phyloP scores from a whole-genome alignment of 805 yeast genomes.

The Candida argentea region DNA sequence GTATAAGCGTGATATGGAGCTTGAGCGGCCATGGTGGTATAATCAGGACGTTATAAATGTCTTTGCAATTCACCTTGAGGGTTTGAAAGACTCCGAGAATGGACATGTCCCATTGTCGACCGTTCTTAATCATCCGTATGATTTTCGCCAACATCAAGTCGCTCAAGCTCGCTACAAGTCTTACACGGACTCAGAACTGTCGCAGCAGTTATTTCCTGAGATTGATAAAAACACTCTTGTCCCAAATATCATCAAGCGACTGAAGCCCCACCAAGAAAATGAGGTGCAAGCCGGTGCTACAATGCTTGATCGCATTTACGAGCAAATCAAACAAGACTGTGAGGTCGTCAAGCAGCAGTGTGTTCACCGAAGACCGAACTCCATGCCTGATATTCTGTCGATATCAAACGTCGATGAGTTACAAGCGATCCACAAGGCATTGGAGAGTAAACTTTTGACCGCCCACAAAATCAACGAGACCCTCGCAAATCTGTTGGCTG shows the following conservation, averaged over 20 bases:
- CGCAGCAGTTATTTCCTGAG: no score
- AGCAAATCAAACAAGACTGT: slow-evolving; percentile 4
- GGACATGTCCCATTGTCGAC: no score
- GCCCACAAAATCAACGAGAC: slow-evolving; percentile 28
- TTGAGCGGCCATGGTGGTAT: slow-evolving; percentile 40
- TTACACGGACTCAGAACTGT: no score
- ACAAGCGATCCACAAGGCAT: slow-evolving; percentile 13
- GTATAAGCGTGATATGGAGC: not conserved
- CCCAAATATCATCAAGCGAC: slow-evolving; percentile 5
- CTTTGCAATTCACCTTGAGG: slow-evolving; percentile 9
- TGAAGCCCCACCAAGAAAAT: slow-evolving; percentile 3
- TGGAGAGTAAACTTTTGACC: slow-evolving; percentile 26
- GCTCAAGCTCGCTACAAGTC: slow-evolving; percentile 23
- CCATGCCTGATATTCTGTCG: slow-evolving; percentile 5
- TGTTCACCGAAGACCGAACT: slow-evolving; percentile 1
- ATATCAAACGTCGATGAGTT: slow-evolving; percentile 10
- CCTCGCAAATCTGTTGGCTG: slow-evolving; percentile 18
- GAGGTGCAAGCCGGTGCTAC: slow-evolving; percentile 2
- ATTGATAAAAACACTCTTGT: slow-evolving; percentile 2
- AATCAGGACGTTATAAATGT: slow-evolving; percentile 17
- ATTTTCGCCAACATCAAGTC: slow-evolving; percentile 22
- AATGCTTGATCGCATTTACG: slow-evolving; percentile 3
- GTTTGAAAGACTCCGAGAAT: not conserved
- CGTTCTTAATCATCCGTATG: no score
- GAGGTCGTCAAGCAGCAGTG: slow-evolving; percentile 1